Base-by-base conservation (phyloP, 164 flowering plant genomes). In the Magnolia kwangsiensis region DNA sequence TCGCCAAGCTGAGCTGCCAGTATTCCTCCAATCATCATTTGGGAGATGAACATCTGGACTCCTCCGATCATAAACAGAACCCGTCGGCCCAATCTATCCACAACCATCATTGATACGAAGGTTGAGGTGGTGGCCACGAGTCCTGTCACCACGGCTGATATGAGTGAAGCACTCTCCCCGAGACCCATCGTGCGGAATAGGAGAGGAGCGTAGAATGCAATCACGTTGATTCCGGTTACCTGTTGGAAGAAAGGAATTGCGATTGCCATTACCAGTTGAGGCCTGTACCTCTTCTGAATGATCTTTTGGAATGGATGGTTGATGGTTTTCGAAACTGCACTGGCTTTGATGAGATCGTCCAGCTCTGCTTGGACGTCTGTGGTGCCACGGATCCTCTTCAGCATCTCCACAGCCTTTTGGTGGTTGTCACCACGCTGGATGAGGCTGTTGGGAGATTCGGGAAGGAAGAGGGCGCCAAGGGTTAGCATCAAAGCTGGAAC, bases 371-470 rank as follows among this genome's bases (percentile, higher is more conserved):
- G 71, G 24, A 92, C 87, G n/a, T 90, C 83, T 0, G 51, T 18
- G 0, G 85, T 85, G n/a, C 97, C 95, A 37, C 97, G 87, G 29
- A 92, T 37, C 63, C 70, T 64, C 58, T 76, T 77, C 13, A 83
- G 79, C 79, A 71, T 73, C 19, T 9, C 7, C 55, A 31, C 75
- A 19, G 79, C 83, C 45, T 80, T 76, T 16, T 80, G 58, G 71
- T 72, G 79, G 24, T 64, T 31, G 18, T 67, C 21, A 27, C 11
- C 21, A 1, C 75, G 81, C 50, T 83, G 79, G 70, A 83, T 80
- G 49, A 83, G 71, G 68, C 83, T 80, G 69, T 80, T 83, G 51
- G 85, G 83, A 23, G 85, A 80, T 51, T 82, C 85, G 8, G 85
- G 81, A 6, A 82, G 81, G 77, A 80, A 75, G 4, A 82, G 13